Evolutionary conservation across 257 asterid species (phyloP).

Genomic region (Agastache rugosa): DNA sequence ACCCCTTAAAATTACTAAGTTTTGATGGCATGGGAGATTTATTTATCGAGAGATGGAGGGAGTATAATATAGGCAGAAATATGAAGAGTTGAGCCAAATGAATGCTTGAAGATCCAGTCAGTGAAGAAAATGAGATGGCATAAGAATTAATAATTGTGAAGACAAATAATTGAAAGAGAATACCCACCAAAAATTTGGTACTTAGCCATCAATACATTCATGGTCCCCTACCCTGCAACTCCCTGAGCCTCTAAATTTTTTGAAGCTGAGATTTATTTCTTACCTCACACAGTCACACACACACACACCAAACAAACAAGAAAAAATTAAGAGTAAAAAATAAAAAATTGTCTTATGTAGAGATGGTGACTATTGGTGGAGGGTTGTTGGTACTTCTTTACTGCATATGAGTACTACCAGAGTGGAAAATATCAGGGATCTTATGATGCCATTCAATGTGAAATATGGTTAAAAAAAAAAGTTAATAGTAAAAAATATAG

Average conservation of each 20-base stretch:
- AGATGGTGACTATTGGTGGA: slow-evolving; percentile 67
- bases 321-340: slow-evolving; percentile 19
- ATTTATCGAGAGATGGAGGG: too few species aligned
- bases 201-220: slow-evolving; percentile 46
- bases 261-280: slow-evolving; percentile 47
- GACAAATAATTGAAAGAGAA: slow-evolving; percentile 28
- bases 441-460: neutral
- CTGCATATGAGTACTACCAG: slow-evolving; percentile 47
- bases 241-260: slow-evolving; percentile 49
- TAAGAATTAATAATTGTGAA: slow-evolving; percentile 20
- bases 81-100: neutral
- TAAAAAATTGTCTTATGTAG: slow-evolving; percentile 38
- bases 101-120: slow-evolving; percentile 4
- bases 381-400: slow-evolving; percentile 74
- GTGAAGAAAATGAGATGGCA: slow-evolving; percentile 17
- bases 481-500: too few species aligned
- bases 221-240: slow-evolving; percentile 69
- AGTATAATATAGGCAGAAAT: neutral
- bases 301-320: neutral
- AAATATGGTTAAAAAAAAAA: neutral
- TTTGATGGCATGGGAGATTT: too few species aligned
- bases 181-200: slow-evolving; percentile 41
- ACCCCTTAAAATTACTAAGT: too few species aligned
- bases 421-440: slow-evolving; percentile 18
- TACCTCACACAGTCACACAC: slow-evolving; percentile 22